These are phyloP conservation scores for Castanospermum australe DNA, from an alignment of 306 rosid species.

Conservation along the genomic window DNA sequence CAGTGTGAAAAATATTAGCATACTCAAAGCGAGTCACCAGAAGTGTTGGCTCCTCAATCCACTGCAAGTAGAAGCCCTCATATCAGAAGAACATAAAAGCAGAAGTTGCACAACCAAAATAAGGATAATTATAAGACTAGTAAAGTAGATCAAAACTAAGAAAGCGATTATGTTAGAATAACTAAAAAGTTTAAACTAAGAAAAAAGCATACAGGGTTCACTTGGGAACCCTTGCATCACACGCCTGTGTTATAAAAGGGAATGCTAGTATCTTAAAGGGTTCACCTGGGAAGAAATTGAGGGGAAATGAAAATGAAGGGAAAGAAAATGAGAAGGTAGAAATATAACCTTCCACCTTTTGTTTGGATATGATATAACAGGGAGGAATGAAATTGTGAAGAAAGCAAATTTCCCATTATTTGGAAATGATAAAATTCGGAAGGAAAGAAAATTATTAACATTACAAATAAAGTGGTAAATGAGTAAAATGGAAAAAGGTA, in stretches of 20 bases:
- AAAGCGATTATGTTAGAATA: not conserved
- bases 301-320: no score
- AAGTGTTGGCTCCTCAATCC: constrained; percentile 95
- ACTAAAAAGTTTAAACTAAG: not conserved
- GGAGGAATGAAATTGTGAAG: no score
- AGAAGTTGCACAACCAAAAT: not conserved
- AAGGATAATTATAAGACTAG: not conserved
- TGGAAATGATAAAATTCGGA: no score
- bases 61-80: constrained; percentile 57
- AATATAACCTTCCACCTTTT: no score
- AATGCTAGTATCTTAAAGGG: not conserved
- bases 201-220: not conserved
- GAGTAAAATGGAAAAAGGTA: no score
- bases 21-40: constrained; percentile 93
- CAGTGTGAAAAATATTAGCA: constrained; percentile 93
- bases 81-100: constrained; percentile 39
- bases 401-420: no score
- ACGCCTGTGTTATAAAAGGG: not conserved
- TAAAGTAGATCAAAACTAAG: not conserved
- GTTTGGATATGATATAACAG: no score
- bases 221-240: no score
- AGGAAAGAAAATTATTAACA: no score
- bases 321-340: no score
- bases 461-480: no score
- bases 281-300: no score